These are phyloP conservation scores for Chlorella sp. DNA, from an alignment of 139 green algal genomes.

Conservation along the genomic window DNA sequence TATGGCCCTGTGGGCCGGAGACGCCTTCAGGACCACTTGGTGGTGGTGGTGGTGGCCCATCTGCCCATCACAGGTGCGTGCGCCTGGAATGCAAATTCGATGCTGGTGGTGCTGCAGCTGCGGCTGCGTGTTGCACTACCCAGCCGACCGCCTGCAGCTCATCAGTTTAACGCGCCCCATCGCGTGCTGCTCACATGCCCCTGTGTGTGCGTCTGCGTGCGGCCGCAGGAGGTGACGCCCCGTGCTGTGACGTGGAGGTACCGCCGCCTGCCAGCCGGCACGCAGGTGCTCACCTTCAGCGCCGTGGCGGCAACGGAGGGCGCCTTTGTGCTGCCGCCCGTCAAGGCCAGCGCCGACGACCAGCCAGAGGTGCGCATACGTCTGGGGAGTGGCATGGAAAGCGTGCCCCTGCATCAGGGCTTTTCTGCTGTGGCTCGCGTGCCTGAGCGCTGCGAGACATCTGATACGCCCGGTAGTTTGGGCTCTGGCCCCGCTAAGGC, in stretches of 20 bases:
- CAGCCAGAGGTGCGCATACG: constrained; percentile 69
- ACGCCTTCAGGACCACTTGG: constrained; percentile 6
- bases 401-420: neutral
- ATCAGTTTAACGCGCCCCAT: too few relatives aligned
- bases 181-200: too few relatives aligned
- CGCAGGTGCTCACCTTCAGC: constrained; percentile 30
- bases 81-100: too few relatives aligned
- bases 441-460: neutral
- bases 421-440: neutral
- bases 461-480: neutral
- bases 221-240: constrained; percentile 27
- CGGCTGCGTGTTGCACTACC: too few relatives aligned
- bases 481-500: neutral
- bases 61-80: constrained; percentile 32
- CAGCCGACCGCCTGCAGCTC: too few relatives aligned
- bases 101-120: too few relatives aligned
- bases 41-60: constrained; percentile 24
- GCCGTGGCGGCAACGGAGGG: constrained; percentile 50
- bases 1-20: neutral
- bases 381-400: constrained; percentile 4
- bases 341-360: constrained; percentile 37
- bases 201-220: too few relatives aligned
- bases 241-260: constrained; percentile 36
- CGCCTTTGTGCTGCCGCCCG: constrained; percentile 45
- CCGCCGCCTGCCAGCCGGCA: constrained; percentile 33